Percentiles rank a stretch among this genome's conserved stretches.
These are phyloP conservation scores for Acer campestre DNA, from an alignment of 345 rosid genomes.

Conservation along the genomic window DNA sequence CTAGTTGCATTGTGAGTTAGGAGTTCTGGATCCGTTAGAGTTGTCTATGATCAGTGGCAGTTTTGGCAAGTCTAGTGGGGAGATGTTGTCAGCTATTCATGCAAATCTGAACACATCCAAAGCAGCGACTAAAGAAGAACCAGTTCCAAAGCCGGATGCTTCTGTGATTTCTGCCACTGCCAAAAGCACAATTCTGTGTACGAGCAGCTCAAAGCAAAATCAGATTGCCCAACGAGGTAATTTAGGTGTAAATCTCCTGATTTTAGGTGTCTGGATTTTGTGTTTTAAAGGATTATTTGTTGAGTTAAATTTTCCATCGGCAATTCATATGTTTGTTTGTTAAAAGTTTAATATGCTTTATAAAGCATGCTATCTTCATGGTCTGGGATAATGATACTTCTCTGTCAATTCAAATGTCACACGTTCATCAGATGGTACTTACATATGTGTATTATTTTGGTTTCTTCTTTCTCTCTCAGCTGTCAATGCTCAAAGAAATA, in stretches of 20 bases:
- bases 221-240: slow-evolving; percentile 55
- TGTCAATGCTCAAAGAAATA: slow-evolving; percentile 46
- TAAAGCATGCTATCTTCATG: neutral
- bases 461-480: slow-evolving; percentile 31
- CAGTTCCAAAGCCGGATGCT: slow-evolving; percentile 42
- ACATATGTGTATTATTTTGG: neutral
- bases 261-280: neutral
- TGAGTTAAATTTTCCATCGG: neutral
- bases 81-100: slow-evolving; percentile 49
- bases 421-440: slow-evolving; percentile 13
- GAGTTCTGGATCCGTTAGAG: slow-evolving; percentile 70
- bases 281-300: slow-evolving; percentile 2
- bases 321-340: neutral
- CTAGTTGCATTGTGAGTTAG: slow-evolving; percentile 34
- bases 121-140: slow-evolving; percentile 42
- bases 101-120: slow-evolving; percentile 42
- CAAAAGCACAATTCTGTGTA: slow-evolving; percentile 30
- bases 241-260: neutral
- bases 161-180: slow-evolving; percentile 31
- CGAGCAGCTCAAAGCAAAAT: slow-evolving; percentile 42
- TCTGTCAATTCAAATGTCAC: neutral
- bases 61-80: slow-evolving; percentile 42
- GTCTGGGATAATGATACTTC: neutral
- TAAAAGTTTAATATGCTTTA: neutral
- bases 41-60: slow-evolving; percentile 69